Base-by-base conservation (phyloP, 108 stramenopile genomes). In the Fragilariopsis cylindrus region DNA sequence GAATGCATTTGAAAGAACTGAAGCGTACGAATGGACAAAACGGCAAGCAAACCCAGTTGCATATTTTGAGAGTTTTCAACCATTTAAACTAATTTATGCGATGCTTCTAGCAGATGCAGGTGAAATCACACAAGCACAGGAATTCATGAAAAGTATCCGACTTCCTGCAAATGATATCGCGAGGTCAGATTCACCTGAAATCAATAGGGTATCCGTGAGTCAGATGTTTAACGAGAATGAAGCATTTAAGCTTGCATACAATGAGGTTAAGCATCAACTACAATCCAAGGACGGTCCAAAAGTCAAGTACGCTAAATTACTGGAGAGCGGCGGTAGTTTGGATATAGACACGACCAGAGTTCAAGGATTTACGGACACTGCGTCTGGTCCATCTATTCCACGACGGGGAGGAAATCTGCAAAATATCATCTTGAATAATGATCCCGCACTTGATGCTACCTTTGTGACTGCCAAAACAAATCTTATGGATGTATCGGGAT, bases 11-110 rank as follows among this genome's bases (percentile, higher is more conserved):
- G 75, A 84, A 40, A 74, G 88, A 46, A 91, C 96, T n/a, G 96
- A 96, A 73, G 96, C 93, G 3, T 96, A 90, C 67, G 96, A 96
- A 72, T 96, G 96, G 96, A 89, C 96, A 5, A 90, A 90, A 60
- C 84, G 93, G 6, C 79, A 65, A 72, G 93, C 92, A 44, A 96
- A 96, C 74, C 81, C 77, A 55, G 82, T 85, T 63, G 87, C 93
- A 9, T 70, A 70, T 39, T 79, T 94, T 19, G 80, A 77, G 21
- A 71, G 71, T 18, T 82, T 96, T 18, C 92, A 92, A 69, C 79
- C 87, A 15, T 92, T 94, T 74, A 94, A 96, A 63, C 62, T 94
- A 16, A 70, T 80, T 15, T 94, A 93, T 64, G 93, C 93, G 7
- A 81, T 81, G 71, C 83, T 85, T 13, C 82, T 94, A 40, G 87